Percentiles rank a stretch among this genome's conserved stretches.
Evolutionary conservation across 305 asterid species (phyloP).

Genomic region (Coffea humblotiana): DNA sequence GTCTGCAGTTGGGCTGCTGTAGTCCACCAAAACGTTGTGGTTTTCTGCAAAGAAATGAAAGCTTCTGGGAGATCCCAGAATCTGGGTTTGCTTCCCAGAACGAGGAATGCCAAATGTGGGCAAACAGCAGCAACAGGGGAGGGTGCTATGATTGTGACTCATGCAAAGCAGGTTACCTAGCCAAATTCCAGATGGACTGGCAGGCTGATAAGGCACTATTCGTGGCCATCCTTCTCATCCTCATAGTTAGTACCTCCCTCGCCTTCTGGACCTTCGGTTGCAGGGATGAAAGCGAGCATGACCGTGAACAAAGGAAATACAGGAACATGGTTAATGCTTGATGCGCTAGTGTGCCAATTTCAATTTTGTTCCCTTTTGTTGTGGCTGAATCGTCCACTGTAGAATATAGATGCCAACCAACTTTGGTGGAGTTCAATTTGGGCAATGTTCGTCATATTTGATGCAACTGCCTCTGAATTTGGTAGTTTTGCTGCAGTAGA

Average conservation of each 20-base stretch:
- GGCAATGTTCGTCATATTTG: not conserved
- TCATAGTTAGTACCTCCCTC: conserved; percentile 18
- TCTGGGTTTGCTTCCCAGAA: conserved; percentile 15
- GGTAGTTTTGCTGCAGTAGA: not conserved
- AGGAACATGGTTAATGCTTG: conserved; percentile 10
- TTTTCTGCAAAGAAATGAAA: conserved; percentile 18
- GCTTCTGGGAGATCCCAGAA: conserved; percentile 13
- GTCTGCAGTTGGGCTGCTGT: conserved; percentile 30
- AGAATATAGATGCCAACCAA: not conserved
- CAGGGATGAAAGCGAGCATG: conserved; percentile 1
- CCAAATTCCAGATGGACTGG: conserved; percentile 31
- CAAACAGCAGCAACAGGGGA: conserved; percentile 9
- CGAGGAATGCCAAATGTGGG: conserved; percentile 25
- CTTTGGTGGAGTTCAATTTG: conserved; percentile 1
- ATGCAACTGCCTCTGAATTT: not conserved
- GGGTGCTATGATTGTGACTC: conserved; percentile 34
- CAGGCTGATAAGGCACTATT: conserved; percentile 15
- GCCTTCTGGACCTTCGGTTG: conserved; percentile 18
- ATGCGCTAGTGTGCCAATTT: not conserved
- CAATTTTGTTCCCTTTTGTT: not conserved
- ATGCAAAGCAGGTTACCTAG: conserved; percentile 36
- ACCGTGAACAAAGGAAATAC: not conserved
- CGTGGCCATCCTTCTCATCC: conserved; percentile 5
- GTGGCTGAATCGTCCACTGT: not conserved
- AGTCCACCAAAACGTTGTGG: conserved; percentile 25